Base-by-base conservation (phyloP, 768 basidiomycete genomes). In the Aureoboletus auriporus region DNA sequence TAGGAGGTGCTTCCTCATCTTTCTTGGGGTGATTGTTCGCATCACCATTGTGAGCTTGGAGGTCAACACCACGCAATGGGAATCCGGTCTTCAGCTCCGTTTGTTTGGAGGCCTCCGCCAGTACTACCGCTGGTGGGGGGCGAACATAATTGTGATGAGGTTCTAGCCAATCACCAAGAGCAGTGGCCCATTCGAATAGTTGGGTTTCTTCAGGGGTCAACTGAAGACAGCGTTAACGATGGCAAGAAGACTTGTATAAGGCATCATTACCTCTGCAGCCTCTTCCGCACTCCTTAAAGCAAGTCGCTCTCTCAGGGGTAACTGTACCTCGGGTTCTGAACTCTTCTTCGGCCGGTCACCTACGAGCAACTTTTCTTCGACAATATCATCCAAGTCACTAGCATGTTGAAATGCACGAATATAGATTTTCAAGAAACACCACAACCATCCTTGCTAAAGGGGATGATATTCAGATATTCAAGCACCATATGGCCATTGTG, bases 361-460 rank as follows among this genome's bases (percentile, higher is more conserved):
- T 49, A 89, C 83, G 36, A 90, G 72, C 10, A 90, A 73, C 58
- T 88, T 90, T 57, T 89, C 87, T 65, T 91, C 87, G 0, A 88
- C 85, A 1, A 75, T 80, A 53, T 89, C 85, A 58, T 90, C 85
- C 38, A 91, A 70, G 57, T 92, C 88, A 55, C 86, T 88, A 28
- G 83, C 84, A 63, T 85, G 80, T 56, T 87, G 83, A 65, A 90
- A 79, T 42, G 81, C 79, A 46, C 82, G 75, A 56, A 91, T 86
- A 56, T 93, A 94, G 20, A 85, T 69, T 60, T 86, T 84, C 42
- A 92, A 69, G 69, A 89, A 86, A 8, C 77, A 70, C 55, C 69
- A 72, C 14, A 93, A 66, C 90, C 90, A 94, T 12, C 80, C 79
- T 54, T 71, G 69, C 89, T 93, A 30, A 33, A 48, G 47, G 26